A percentile compares a stretch with the other conserved stretches of the same genome.
Evolutionary conservation across 2,329 filamentous ascomycete species (phyloP).

Genomic region (Microdochium paspali): DNA sequence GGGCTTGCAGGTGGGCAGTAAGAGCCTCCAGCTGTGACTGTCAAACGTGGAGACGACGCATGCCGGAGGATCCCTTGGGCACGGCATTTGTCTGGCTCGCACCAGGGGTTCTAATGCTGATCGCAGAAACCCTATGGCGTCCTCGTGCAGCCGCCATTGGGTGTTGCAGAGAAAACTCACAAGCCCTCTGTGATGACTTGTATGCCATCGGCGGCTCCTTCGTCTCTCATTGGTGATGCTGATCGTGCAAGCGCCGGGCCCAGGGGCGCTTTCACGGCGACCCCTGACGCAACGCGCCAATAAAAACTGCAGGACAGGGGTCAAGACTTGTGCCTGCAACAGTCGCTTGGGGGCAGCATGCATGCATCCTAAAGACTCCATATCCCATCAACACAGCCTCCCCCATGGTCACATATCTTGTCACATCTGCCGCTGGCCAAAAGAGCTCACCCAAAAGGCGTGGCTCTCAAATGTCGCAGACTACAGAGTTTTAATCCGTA

Average conservation of each 20-base stretch:
- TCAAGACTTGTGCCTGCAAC: background rate
- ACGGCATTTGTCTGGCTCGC: background rate
- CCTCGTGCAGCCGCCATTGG: background rate
- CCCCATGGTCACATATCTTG: background rate
- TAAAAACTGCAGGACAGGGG: background rate
- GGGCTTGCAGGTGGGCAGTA: too few species aligned
- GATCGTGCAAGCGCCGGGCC: background rate
- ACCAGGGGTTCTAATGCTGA: background rate
- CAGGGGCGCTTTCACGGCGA: background rate
- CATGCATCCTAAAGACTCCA: background rate
- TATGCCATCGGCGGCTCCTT: background rate
- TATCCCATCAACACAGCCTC: background rate
- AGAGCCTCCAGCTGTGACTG: background rate
- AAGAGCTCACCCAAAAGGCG: too few species aligned
- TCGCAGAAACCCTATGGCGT: background rate
- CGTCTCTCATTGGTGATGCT: background rate
- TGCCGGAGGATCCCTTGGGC: background rate
- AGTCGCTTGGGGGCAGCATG: background rate
- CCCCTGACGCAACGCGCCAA: background rate
- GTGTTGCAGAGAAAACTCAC: background rate
- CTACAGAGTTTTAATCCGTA: too few species aligned
- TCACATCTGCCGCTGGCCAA: slow-evolving; percentile 1
- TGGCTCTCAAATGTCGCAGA: too few species aligned
- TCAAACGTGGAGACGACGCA: background rate
- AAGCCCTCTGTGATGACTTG: background rate